Evolutionary conservation across 1,284 basidiomycete genomes (phyloP).

Genomic region (Microbotryum silenes-acaulis): DNA sequence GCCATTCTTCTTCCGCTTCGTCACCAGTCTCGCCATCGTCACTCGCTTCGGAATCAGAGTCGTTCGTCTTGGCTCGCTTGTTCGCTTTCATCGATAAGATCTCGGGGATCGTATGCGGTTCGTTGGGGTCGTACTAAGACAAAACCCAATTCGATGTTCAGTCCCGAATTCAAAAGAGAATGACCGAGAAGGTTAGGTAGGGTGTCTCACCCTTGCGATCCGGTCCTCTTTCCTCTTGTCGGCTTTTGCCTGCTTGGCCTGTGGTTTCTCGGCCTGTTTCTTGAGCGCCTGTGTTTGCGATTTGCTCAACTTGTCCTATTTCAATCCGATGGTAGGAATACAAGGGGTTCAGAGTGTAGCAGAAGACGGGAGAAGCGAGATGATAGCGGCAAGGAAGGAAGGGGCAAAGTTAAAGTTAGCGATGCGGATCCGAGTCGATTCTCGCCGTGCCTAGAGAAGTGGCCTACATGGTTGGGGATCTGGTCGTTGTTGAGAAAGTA

Average conservation of each 20-base stretch:
- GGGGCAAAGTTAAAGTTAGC: background rate
- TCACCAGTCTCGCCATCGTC: constrained; percentile 23
- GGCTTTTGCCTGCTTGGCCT: constrained; percentile 23
- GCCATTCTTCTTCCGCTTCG: constrained; percentile 43
- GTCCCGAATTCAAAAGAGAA: too few relatives aligned
- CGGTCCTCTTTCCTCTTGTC: constrained; percentile 69
- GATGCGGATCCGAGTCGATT: background rate
- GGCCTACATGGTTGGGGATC: constrained; percentile 11
- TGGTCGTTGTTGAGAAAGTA: constrained; percentile 63
- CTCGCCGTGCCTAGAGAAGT: background rate
- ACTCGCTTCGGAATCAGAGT: constrained; percentile 42
- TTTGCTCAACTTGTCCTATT: constrained; percentile 42
- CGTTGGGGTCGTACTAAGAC: constrained; percentile 74
- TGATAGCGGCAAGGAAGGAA: background rate
- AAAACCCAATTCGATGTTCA: too few relatives aligned
- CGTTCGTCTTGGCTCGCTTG: constrained; percentile 47
- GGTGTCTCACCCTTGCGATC: constrained; percentile 59
- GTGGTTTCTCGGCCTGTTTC: constrained; percentile 68
- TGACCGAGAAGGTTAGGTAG: too few relatives aligned
- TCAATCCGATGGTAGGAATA: background rate
- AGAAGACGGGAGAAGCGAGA: background rate
- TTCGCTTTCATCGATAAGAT: constrained; percentile 47
- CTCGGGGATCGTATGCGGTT: constrained; percentile 72
- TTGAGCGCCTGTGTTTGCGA: constrained; percentile 72
- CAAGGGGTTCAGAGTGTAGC: background rate